phyloP scores from a whole-genome alignment of 371 early-diverging fungal genomes.

The Mortierella sp. region DNA sequence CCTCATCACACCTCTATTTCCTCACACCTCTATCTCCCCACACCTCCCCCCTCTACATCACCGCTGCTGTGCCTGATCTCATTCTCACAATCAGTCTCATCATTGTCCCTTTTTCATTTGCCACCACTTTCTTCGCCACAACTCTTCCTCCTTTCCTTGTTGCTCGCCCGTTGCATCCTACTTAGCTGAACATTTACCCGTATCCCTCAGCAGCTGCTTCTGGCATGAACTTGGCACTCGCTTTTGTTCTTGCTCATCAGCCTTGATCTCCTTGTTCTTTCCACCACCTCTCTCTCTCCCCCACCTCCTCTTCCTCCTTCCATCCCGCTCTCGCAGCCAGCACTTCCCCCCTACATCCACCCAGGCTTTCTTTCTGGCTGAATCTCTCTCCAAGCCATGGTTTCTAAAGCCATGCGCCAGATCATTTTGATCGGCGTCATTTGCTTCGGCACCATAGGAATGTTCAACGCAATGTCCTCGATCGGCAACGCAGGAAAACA shows the following conservation, averaged over 20 bases:
- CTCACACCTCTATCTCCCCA: not conserved
- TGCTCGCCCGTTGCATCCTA: not conserved
- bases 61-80: not conserved
- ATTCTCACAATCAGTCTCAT: no score
- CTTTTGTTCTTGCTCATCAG: not conserved
- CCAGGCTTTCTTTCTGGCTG: not conserved
- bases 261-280: not conserved
- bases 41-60: not conserved
- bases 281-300: constrained; percentile 7
- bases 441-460: constrained; percentile 54
- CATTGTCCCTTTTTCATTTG: not conserved
- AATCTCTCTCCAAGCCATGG: constrained; percentile 11
- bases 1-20: no score
- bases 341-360: not conserved
- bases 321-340: not conserved
- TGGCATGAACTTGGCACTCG: not conserved
- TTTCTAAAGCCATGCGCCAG: constrained; percentile 50
- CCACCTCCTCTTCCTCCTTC: constrained; percentile 1
- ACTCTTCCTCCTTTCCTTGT: not conserved
- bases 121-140: not conserved
- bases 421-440: constrained; percentile 51
- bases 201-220: not conserved
- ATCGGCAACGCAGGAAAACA: constrained; percentile 52
- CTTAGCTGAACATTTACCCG: constrained; percentile 5
- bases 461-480: constrained; percentile 55